These are phyloP conservation scores for Neurospora sp. DNA, from an alignment of 495 filamentous ascomycete genomes.

Conservation along the genomic window DNA sequence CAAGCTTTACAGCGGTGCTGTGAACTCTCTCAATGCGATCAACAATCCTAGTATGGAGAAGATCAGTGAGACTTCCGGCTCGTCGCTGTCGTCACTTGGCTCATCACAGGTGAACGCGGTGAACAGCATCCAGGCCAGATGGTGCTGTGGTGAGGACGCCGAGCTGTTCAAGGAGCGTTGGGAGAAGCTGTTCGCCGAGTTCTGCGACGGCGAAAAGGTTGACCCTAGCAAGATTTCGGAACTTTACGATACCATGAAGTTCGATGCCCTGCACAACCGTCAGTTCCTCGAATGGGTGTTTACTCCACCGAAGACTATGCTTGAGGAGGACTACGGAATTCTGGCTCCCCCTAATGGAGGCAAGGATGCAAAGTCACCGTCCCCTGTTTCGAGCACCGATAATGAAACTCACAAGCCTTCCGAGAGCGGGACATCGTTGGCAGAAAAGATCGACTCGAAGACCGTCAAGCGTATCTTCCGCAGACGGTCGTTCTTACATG, in stretches of 20 bases:
- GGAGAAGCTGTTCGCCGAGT: slow-evolving; percentile 97
- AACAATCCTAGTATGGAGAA: slow-evolving; percentile 35
- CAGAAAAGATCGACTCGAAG: slow-evolving; percentile 24
- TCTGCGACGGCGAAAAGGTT: slow-evolving; percentile 92
- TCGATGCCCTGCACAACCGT: slow-evolving; percentile 92
- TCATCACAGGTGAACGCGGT: slow-evolving; percentile 49
- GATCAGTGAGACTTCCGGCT: slow-evolving; percentile 6
- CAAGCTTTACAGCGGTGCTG: slow-evolving; percentile 57
- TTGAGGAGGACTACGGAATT: slow-evolving; percentile 50
- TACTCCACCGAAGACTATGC: slow-evolving; percentile 62
- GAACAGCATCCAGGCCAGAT: slow-evolving; percentile 69
- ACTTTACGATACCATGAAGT: slow-evolving; percentile 98
- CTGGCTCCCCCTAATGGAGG: slow-evolving; percentile 17
- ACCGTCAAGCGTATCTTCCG: slow-evolving; percentile 43
- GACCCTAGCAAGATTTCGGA: slow-evolving; percentile 97
- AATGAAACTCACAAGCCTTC: slow-evolving; percentile 13
- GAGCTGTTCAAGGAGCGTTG: slow-evolving; percentile 92
- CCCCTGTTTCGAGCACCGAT: slow-evolving; percentile 2
- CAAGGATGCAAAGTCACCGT: slow-evolving; percentile 25
- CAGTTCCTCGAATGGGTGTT: slow-evolving; percentile 98
- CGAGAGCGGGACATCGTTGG: slow-evolving; percentile 20
- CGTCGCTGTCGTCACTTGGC: slow-evolving; percentile 21
- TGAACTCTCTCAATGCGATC: slow-evolving; percentile 47
- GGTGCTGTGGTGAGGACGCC: slow-evolving; percentile 94
- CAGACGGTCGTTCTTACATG: slow-evolving; percentile 40